Conservation (phyloP, 495 filamentous ascomycete genomes). For the Penicillium simplicissimum region DNA sequence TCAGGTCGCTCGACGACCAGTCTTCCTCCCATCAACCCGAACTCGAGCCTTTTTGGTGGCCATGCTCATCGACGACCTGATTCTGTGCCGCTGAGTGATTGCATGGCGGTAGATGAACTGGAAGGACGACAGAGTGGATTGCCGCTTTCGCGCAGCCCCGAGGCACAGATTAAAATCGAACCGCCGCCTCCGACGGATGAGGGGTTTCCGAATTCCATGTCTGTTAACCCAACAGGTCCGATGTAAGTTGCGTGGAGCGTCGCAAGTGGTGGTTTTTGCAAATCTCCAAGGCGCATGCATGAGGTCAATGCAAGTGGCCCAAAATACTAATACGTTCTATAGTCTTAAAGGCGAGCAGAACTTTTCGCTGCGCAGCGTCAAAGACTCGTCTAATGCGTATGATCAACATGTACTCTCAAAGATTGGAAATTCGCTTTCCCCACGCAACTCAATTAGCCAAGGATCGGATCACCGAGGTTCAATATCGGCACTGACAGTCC, state of each 20-base stretch:
- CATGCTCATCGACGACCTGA: conserved; percentile 43
- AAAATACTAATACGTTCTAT: conserved; percentile 20
- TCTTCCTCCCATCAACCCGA: conserved; percentile 51
- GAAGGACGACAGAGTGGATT: conserved; percentile 36
- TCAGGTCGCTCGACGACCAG: conserved; percentile 31
- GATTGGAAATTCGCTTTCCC: conserved; percentile 63
- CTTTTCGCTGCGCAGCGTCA: conserved; percentile 55
- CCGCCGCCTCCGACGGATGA: conserved; percentile 47
- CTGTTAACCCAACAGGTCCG: conserved; percentile 42
- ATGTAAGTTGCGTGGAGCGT: conserved; percentile 37
- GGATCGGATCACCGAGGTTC: conserved; percentile 55
- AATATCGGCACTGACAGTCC: conserved; percentile 48
- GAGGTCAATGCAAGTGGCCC: neutral
- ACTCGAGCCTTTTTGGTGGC: conserved; percentile 56
- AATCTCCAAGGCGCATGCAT: neutral
- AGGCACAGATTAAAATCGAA: conserved; percentile 50
- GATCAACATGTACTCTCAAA: conserved; percentile 79
- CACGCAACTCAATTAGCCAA: conserved; percentile 54
- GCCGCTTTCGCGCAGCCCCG: conserved; percentile 34
- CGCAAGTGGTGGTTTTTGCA: neutral
- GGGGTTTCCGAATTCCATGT: conserved; percentile 46
- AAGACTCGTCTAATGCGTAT: conserved; percentile 68
- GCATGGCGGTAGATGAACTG: conserved; percentile 45
- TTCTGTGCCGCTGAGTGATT: conserved; percentile 33
- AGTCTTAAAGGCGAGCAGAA: conserved; percentile 62